These are phyloP conservation scores for Glycine latifolia DNA, from an alignment of 306 rosid genomes.

Conservation along the genomic window DNA sequence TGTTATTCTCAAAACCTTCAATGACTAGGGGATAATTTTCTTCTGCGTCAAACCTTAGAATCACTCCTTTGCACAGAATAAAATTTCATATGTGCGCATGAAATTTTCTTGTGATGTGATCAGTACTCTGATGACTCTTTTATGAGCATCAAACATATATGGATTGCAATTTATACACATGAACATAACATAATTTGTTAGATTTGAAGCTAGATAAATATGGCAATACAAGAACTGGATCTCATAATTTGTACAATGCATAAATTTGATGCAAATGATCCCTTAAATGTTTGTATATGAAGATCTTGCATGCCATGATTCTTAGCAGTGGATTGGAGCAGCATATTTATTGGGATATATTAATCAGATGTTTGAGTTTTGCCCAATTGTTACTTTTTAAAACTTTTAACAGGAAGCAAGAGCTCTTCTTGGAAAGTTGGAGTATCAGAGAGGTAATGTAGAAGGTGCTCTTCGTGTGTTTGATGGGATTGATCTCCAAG, in stretches of 20 bases:
- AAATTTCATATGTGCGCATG: neutral
- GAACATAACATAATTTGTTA: neutral
- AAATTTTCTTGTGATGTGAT: neutral
- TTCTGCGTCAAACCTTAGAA: slow-evolving; percentile 7
- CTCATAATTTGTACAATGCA: neutral
- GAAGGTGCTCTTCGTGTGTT: slow-evolving; percentile 95
- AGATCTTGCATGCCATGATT: slow-evolving; percentile 20
- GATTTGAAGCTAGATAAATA: slow-evolving; percentile 16
- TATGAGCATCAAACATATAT: neutral
- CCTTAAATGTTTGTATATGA: neutral
- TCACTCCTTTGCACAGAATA: neutral
- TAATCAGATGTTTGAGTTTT: slow-evolving; percentile 11
- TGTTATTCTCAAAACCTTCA: slow-evolving; percentile 6
- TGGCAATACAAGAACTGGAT: slow-evolving; percentile 23
- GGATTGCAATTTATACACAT: neutral
- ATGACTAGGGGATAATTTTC: slow-evolving; percentile 7
- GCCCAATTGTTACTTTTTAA: slow-evolving; percentile 36
- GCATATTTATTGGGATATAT: slow-evolving; percentile 4
- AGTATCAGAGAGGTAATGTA: slow-evolving; percentile 95
- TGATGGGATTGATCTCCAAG: slow-evolving; percentile 94
- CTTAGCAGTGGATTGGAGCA: slow-evolving; percentile 5
- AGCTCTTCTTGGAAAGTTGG: slow-evolving; percentile 96
- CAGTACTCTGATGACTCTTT: neutral
- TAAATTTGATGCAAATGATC: slow-evolving; percentile 20
- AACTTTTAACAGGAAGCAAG: slow-evolving; percentile 86